Evolutionary conservation across 1,284 basidiomycete genomes (phyloP).

Genomic region (Coniophora puteana): DNA sequence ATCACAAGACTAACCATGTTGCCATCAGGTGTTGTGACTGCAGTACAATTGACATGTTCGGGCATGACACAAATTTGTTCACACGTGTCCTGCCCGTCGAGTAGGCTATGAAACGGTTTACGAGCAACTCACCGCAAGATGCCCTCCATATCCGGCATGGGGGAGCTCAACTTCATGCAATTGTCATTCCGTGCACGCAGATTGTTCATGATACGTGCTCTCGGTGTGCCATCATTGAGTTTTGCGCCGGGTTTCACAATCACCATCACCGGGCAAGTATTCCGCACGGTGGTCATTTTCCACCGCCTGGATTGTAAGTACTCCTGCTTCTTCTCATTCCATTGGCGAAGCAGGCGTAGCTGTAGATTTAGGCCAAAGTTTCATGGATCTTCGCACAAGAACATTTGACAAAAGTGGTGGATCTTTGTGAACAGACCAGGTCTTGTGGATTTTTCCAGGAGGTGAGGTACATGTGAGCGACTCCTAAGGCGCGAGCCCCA

Average conservation of each 20-base stretch:
- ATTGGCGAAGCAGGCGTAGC: conserved; percentile 22
- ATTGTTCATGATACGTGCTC: conserved; percentile 25
- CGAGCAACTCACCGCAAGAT: conserved; percentile 18
- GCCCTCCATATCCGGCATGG: conserved; percentile 25
- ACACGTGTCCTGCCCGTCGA: conserved; percentile 30
- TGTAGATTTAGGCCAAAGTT: no score
- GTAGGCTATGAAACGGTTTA: conserved; percentile 15
- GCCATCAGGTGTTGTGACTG: conserved; percentile 29
- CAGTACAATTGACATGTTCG: conserved; percentile 22
- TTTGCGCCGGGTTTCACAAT: conserved; percentile 21
- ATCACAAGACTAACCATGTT: conserved; percentile 32
- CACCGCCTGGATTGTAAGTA: conserved; percentile 28
- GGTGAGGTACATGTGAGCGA: no score
- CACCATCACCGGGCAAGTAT: conserved; percentile 27
- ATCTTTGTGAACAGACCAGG: no score
- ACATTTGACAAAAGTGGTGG: no score
- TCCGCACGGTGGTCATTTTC: conserved; percentile 19
- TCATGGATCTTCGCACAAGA: no score
- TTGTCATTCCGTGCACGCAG: conserved; percentile 28
- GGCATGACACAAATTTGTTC: conserved; percentile 31
- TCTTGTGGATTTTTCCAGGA: no score
- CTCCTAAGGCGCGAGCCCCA: no score
- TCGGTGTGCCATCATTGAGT: conserved; percentile 11
- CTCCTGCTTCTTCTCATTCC: conserved; percentile 22
- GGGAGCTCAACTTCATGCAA: conserved; percentile 26